phyloP scores from a whole-genome alignment of 139 green algal genomes.

The Chlamydomonas schloesseri region DNA sequence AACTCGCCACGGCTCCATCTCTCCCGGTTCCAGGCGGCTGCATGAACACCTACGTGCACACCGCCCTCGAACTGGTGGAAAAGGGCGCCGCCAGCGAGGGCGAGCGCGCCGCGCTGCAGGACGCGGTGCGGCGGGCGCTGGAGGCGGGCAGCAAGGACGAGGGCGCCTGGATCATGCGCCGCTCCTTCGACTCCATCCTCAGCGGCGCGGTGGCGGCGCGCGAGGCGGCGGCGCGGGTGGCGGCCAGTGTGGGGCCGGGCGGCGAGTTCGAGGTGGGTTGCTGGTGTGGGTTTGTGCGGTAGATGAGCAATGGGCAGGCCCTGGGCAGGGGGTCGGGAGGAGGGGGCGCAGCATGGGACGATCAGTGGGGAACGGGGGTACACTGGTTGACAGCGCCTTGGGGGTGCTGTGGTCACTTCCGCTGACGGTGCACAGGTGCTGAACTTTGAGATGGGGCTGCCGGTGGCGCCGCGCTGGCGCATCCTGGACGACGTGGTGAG shows the following conservation, averaged over 20 bases:
- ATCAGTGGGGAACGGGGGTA: too few relatives aligned
- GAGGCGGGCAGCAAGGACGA: not conserved
- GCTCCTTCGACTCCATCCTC: slow-evolving; percentile 43
- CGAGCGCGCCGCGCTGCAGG: not conserved
- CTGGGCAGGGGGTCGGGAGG: too few relatives aligned
- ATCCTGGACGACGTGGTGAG: slow-evolving; percentile 31
- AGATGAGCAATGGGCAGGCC: too few relatives aligned
- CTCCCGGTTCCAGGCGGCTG: not conserved
- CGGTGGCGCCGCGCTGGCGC: not conserved
- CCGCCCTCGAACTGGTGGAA: not conserved
- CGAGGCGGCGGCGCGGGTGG: not conserved
- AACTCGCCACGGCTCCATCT: not conserved
- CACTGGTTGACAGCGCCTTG: too few relatives aligned
- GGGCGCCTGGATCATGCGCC: slow-evolving; percentile 37
- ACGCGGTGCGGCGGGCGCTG: not conserved
- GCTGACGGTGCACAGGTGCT: not conserved
- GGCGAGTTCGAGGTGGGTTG: not conserved
- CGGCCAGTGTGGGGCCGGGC: not conserved
- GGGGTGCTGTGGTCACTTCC: too few relatives aligned
- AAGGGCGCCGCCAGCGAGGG: not conserved
- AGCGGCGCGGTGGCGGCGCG: slow-evolving; percentile 10
- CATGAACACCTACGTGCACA: not conserved
- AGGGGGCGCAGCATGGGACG: too few relatives aligned
- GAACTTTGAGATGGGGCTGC: slow-evolving; percentile 1
- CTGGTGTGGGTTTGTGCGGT: too few relatives aligned